Evolutionary conservation across 2,329 filamentous ascomycete species (phyloP).

Genomic region (Elsinoe fawcettii): DNA sequence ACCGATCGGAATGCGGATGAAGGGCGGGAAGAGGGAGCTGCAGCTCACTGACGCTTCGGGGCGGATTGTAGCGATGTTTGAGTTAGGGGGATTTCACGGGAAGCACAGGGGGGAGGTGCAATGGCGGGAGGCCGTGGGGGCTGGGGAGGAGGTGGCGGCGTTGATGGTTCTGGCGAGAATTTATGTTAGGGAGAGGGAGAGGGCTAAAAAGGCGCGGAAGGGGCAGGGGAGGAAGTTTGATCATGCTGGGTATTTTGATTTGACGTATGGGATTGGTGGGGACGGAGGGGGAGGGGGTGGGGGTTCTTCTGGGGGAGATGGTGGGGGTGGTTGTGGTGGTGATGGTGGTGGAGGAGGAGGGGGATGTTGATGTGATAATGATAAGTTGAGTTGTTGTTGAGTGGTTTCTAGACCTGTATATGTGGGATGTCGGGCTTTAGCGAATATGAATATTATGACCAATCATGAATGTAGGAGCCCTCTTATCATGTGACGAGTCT

Average conservation of each 20-base stretch:
- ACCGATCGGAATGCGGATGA: neutral
- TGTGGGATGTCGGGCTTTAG: neutral
- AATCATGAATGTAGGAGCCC: no score
- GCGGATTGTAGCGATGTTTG: neutral
- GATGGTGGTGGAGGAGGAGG: neutral
- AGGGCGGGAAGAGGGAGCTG: neutral
- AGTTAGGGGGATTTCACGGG: neutral
- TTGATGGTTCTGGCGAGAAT: neutral
- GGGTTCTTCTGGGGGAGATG: neutral
- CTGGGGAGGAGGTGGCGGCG: neutral
- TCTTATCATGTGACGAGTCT: no score
- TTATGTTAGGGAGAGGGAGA: conserved; percentile 2
- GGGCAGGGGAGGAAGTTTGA: neutral
- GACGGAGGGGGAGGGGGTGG: neutral
- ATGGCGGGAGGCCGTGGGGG: neutral
- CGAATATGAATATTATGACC: neutral
- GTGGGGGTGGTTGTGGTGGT: neutral
- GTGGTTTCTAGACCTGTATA: neutral
- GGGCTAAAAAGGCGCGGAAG: neutral
- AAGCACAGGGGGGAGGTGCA: neutral
- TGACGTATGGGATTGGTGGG: neutral
- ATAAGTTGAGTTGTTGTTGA: neutral
- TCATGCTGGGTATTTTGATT: neutral
- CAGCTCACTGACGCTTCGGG: neutral
- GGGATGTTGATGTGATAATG: neutral